These are phyloP conservation scores for Moesziomyces sp. DNA, from an alignment of 1,284 basidiomycete species.

Conservation along the genomic window DNA sequence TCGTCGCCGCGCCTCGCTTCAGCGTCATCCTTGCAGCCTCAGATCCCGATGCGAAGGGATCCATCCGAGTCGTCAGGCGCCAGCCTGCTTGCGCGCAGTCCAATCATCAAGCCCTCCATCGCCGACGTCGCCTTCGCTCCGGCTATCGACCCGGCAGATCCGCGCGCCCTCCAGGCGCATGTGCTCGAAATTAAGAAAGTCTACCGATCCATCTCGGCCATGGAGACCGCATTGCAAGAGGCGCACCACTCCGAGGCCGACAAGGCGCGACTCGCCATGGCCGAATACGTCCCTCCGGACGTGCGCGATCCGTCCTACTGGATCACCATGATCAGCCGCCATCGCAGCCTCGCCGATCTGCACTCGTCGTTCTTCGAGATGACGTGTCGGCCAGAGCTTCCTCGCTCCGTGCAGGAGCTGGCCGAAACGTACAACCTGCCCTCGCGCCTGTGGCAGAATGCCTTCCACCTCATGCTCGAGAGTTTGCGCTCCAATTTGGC, in stretches of 20 bases:
- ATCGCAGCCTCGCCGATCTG: constrained; percentile 80
- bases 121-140: constrained; percentile 24
- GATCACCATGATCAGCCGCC: constrained; percentile 43
- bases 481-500: constrained; percentile 82
- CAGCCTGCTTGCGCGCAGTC: constrained; percentile 23
- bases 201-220: constrained; percentile 78
- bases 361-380: constrained; percentile 88
- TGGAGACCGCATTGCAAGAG: constrained; percentile 78
- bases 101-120: constrained; percentile 24
- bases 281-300: constrained; percentile 29
- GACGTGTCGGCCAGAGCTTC: constrained; percentile 85
- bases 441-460: constrained; percentile 89
- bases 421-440: constrained; percentile 95
- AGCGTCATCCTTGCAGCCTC: constrained; percentile 17
- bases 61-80: constrained; percentile 23
- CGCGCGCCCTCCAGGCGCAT: constrained; percentile 63
- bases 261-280: constrained; percentile 17
- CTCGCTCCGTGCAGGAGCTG: constrained; percentile 85
- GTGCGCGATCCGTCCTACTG: constrained; percentile 49
- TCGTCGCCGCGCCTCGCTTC: constrained; percentile 20
- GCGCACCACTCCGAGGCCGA: constrained; percentile 48
- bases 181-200: constrained; percentile 81
- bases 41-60: constrained; percentile 31
- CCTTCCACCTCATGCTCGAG: constrained; percentile 89
- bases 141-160: constrained; percentile 23